phyloP scores from a whole-genome alignment of 352 stramenopile species.

The Pythium brachiatum region DNA sequence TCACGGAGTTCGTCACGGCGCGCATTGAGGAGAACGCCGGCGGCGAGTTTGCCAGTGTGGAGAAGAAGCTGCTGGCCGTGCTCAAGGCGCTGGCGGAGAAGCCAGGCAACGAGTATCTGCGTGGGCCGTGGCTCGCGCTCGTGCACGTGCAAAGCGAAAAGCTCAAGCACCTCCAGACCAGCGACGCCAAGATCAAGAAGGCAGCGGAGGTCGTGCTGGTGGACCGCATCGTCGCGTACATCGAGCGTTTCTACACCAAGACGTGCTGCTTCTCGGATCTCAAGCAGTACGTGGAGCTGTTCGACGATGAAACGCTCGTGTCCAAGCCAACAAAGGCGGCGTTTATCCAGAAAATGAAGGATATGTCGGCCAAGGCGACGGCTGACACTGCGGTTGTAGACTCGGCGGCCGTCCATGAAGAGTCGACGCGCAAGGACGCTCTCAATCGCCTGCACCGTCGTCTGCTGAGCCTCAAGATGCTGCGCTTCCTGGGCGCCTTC shows the following conservation, averaged over 20 bases:
- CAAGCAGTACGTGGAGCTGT: slow-evolving; percentile 67
- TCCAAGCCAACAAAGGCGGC: slow-evolving; percentile 36
- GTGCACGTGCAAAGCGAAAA: slow-evolving; percentile 59
- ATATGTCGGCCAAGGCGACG: slow-evolving; percentile 17
- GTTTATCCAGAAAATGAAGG: slow-evolving; percentile 41
- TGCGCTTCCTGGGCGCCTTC: slow-evolving; percentile 69
- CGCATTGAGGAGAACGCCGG: slow-evolving; percentile 38
- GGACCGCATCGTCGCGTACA: slow-evolving; percentile 53
- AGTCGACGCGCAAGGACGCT: slow-evolving; percentile 38
- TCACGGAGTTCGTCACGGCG: slow-evolving; percentile 59
- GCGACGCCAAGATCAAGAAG: slow-evolving; percentile 6
- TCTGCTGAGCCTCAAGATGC: slow-evolving; percentile 61
- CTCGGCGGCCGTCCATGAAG: slow-evolving; percentile 18
- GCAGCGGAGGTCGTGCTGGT: slow-evolving; percentile 43
- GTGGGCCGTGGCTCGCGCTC: slow-evolving; percentile 61
- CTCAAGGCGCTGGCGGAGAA: slow-evolving; percentile 43
- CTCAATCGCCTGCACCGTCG: slow-evolving; percentile 50
- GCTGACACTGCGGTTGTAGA: slow-evolving; percentile 9
- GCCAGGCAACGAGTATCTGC: slow-evolving; percentile 50
- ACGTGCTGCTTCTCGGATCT: slow-evolving; percentile 86
- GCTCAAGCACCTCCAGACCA: slow-evolving; percentile 33
- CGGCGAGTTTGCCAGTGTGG: slow-evolving; percentile 17
- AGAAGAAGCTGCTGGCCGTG: slow-evolving; percentile 36
- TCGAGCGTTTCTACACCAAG: slow-evolving; percentile 71
- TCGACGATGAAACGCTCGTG: slow-evolving; percentile 29